Conservation (phyloP, 805 yeast species). For the Candida golubevii region DNA sequence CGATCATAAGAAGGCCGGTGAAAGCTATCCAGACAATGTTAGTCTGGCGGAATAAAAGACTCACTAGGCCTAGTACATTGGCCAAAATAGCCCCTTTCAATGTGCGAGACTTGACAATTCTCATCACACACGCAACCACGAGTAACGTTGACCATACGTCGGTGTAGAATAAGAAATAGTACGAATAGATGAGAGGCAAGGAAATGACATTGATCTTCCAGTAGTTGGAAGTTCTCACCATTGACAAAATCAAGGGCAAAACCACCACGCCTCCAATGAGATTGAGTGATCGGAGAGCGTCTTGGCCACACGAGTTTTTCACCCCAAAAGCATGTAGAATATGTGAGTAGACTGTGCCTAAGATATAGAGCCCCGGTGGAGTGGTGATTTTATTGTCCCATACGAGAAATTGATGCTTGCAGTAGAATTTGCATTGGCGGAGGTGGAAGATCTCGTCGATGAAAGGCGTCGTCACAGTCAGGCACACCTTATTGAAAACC, state of each 20-base stretch:
- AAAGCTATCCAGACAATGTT: constrained; percentile 83
- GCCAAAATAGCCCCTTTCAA: constrained; percentile 31
- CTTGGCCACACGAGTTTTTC: constrained; percentile 12
- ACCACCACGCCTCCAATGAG: constrained; percentile 57
- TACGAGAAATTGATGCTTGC: constrained; percentile 51
- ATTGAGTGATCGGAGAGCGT: constrained; percentile 45
- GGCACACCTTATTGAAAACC: constrained; percentile 8
- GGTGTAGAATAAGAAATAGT: constrained; percentile 78
- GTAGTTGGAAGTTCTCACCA: constrained; percentile 13
- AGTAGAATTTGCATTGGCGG: constrained; percentile 68
- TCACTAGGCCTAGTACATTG: constrained; percentile 53
- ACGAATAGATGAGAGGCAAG: constrained; percentile 71
- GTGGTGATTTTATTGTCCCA: constrained; percentile 84
- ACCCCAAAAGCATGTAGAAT: constrained; percentile 34
- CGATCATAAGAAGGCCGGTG: constrained; percentile 51
- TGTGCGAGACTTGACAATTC: constrained; percentile 31
- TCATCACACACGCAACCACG: constrained; percentile 51
- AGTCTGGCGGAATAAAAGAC: constrained; percentile 83
- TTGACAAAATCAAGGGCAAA: constrained; percentile 46
- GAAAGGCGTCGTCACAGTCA: constrained; percentile 12
- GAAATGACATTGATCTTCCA: constrained; percentile 32
- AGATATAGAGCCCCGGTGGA: constrained; percentile 83
- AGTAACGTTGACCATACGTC: constrained; percentile 88
- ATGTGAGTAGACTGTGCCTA: constrained; percentile 39
- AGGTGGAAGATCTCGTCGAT: constrained; percentile 86